These are phyloP conservation scores for Yamadazyma diddensiae DNA, from an alignment of 1,139 yeast genomes.

Conservation along the genomic window DNA sequence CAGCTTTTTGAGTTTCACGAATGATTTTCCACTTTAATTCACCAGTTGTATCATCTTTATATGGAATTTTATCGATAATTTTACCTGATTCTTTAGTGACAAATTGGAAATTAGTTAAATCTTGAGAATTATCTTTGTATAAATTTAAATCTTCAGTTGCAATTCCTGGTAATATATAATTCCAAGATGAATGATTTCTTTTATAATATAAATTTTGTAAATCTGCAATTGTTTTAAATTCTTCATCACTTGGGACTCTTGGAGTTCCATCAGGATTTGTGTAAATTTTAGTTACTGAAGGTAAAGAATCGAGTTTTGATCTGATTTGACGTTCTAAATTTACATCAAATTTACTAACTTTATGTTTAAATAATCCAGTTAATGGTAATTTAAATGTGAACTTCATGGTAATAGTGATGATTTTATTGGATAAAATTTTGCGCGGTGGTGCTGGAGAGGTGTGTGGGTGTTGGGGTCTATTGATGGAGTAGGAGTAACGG, in stretches of 20 bases:
- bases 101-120: slow-evolving; percentile 58
- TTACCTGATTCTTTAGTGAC: slow-evolving; percentile 61
- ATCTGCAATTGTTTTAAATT: slow-evolving; percentile 72
- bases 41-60: slow-evolving; percentile 75
- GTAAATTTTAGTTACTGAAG: slow-evolving; percentile 58
- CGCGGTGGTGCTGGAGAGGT: slow-evolving; percentile 3
- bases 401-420: slow-evolving; percentile 26
- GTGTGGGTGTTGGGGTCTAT: no score
- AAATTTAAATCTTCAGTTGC: slow-evolving; percentile 56
- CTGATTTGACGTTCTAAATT: slow-evolving; percentile 45
- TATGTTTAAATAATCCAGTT: slow-evolving; percentile 37
- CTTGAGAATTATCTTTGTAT: slow-evolving; percentile 61
- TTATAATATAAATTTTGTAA: slow-evolving; percentile 61
- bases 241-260: slow-evolving; percentile 67
- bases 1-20: slow-evolving; percentile 69
- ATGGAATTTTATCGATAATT: slow-evolving; percentile 82
- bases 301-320: slow-evolving; percentile 44
- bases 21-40: slow-evolving; percentile 78
- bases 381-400: slow-evolving; percentile 45
- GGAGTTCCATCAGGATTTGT: slow-evolving; percentile 78
- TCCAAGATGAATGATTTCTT: slow-evolving; percentile 61
- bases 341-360: slow-evolving; percentile 38
- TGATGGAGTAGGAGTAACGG: no score
- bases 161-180: slow-evolving; percentile 54
- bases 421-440: slow-evolving; percentile 19